Evolutionary conservation across 768 basidiomycete genomes (phyloP).

Genomic region (Lanmaoa pseudosensibilis): DNA sequence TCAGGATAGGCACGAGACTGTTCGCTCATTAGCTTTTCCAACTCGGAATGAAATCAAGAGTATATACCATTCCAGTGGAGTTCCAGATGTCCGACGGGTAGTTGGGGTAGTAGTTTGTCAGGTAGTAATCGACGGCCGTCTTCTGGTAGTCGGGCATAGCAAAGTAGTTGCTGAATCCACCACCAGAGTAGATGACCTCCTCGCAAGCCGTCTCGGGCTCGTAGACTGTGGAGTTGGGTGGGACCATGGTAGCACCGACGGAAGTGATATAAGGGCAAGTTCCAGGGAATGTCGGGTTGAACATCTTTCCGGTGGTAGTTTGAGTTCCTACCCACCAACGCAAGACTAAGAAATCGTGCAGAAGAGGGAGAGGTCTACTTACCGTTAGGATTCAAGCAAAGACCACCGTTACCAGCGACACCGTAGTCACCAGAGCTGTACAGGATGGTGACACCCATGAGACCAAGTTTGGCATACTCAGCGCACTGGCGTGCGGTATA

Average conservation of each 20-base stretch:
- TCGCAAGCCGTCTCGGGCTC: slow-evolving; percentile 33
- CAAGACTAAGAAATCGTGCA: neutral
- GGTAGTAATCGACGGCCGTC: slow-evolving; percentile 31
- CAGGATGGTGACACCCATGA: slow-evolving; percentile 42
- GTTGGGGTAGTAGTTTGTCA: slow-evolving; percentile 30
- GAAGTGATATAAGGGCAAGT: slow-evolving; percentile 47
- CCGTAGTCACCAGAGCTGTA: slow-evolving; percentile 48
- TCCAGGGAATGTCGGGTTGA: slow-evolving; percentile 45
- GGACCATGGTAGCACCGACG: slow-evolving; percentile 49
- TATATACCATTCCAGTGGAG: slow-evolving; percentile 26
- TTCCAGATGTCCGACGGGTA: slow-evolving; percentile 28
- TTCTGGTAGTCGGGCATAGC: slow-evolving; percentile 42
- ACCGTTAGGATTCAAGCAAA: slow-evolving; percentile 36
- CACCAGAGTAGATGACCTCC: slow-evolving; percentile 29
- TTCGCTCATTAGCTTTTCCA: slow-evolving; percentile 33
- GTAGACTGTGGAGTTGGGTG: slow-evolving; percentile 32
- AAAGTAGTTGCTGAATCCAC: slow-evolving; percentile 45
- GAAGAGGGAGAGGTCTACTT: neutral
- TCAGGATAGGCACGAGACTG: slow-evolving; percentile 39
- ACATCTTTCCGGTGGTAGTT: slow-evolving; percentile 26
- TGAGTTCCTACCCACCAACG: slow-evolving; percentile 25
- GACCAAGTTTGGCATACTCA: slow-evolving; percentile 47
- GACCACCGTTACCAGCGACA: slow-evolving; percentile 37
- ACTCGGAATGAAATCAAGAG: slow-evolving; percentile 14
- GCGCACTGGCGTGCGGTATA: slow-evolving; percentile 43